These are phyloP conservation scores for Quercus lobata DNA, from an alignment of 331 rosid genomes.

Conservation along the genomic window DNA sequence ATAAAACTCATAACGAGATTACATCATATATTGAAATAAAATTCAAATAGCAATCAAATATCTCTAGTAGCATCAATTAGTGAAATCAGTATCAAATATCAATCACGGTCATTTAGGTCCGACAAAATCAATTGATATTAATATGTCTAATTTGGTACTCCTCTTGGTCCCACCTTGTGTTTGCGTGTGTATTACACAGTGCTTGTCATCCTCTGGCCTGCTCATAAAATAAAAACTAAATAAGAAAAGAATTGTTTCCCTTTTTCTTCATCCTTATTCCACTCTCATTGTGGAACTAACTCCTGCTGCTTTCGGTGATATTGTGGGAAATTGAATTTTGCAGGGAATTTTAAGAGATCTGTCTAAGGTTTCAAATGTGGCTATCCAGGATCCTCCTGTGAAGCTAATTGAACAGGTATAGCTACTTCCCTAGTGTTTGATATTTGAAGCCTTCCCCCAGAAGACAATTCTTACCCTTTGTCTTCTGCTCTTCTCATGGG, in stretches of 20 bases:
- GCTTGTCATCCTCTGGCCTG: not conserved
- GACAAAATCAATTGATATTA: too few relatives aligned
- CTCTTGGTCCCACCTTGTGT: too few relatives aligned
- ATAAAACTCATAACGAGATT: too few relatives aligned
- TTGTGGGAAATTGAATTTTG: constrained; percentile 4
- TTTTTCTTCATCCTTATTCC: not conserved
- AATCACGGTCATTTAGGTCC: too few relatives aligned
- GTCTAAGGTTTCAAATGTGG: constrained; percentile 26
- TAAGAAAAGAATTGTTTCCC: not conserved
- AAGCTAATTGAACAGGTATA: constrained; percentile 47
- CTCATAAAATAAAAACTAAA: not conserved
- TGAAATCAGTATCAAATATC: too few relatives aligned
- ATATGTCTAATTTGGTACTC: too few relatives aligned
- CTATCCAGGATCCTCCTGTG: constrained; percentile 25
- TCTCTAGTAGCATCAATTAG: too few relatives aligned
- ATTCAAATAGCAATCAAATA: too few relatives aligned
- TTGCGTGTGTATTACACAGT: not conserved
- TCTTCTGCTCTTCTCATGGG: not conserved
- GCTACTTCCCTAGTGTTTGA: not conserved
- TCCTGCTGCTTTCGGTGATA: not conserved
- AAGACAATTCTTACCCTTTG: not conserved
- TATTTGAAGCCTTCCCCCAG: not conserved
- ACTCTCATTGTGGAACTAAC: not conserved
- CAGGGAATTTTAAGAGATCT: constrained; percentile 49
- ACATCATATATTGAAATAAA: too few relatives aligned